phyloP scores from a whole-genome alignment of 805 yeast species.

The Candida andamanensis region DNA sequence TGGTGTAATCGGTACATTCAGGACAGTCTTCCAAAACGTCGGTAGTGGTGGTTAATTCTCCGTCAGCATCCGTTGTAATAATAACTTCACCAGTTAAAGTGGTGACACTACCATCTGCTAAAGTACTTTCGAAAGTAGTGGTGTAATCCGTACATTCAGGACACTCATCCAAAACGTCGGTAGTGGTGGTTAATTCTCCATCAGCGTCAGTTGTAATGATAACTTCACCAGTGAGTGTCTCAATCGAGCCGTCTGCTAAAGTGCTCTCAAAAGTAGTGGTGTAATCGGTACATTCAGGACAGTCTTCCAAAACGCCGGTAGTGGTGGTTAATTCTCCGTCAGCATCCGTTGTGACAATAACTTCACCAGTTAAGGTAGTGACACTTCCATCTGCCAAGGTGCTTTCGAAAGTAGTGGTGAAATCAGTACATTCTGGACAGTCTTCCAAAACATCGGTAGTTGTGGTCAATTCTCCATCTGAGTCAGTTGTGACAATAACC shows the following conservation, averaged over 20 bases:
- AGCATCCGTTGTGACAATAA: background rate
- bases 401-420: background rate
- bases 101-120: slow-evolving; percentile 10
- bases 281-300: slow-evolving; percentile 11
- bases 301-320: no score
- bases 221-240: slow-evolving; percentile 7
- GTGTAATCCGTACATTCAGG: slow-evolving; percentile 3
- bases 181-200: slow-evolving; percentile 5
- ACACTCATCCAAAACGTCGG: no score
- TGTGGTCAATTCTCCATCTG: background rate
- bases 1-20: slow-evolving; percentile 14
- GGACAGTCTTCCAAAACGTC: slow-evolving; percentile 1
- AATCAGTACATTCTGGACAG: background rate
- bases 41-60: slow-evolving; percentile 6
- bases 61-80: slow-evolving; percentile 13
- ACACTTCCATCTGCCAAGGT: background rate
- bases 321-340: background rate
- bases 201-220: slow-evolving; percentile 6
- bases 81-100: slow-evolving; percentile 12
- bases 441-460: background rate
- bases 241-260: slow-evolving; percentile 12
- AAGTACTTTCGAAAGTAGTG: slow-evolving; percentile 11
- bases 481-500: slow-evolving; percentile 3
- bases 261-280: no score
- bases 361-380: background rate